Percentiles rank a stretch among this genome's conserved stretches.
Evolutionary conservation across 768 basidiomycete species (phyloP).

Genomic region (Serpula lacrymans): DNA sequence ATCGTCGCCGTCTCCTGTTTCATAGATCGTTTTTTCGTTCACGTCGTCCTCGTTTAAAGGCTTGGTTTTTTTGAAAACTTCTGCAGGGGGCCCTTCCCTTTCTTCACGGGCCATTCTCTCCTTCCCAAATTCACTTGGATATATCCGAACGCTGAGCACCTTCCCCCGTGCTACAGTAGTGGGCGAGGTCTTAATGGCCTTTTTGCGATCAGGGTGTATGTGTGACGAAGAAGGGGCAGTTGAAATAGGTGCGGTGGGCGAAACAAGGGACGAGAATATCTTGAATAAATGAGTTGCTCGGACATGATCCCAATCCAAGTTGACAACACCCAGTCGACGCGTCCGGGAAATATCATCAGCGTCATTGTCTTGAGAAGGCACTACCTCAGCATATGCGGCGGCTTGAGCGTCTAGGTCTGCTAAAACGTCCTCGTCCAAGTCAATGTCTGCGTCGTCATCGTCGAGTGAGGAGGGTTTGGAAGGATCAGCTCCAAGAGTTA

Average conservation of each 20-base stretch:
- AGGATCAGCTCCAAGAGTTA: constrained; percentile 47
- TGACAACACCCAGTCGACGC: constrained; percentile 81
- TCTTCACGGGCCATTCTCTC: constrained; percentile 84
- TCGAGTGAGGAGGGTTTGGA: constrained; percentile 29
- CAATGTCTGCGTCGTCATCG: constrained; percentile 53
- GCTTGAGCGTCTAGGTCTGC: constrained; percentile 75
- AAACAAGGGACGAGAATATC: constrained; percentile 85
- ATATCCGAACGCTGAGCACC: constrained; percentile 76
- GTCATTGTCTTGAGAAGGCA: constrained; percentile 42
- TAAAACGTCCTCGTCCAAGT: constrained; percentile 75
- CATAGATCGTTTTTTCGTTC: constrained; percentile 60
- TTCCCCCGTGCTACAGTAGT: constrained; percentile 53
- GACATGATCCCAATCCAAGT: constrained; percentile 98
- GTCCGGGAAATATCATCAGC: constrained; percentile 46
- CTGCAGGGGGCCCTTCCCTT: constrained; percentile 82
- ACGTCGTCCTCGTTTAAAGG: constrained; percentile 49
- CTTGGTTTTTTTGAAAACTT: constrained; percentile 66
- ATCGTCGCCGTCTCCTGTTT: constrained; percentile 68
- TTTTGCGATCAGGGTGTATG: constrained; percentile 14
- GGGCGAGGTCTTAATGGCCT: constrained; percentile 11
- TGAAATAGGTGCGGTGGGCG: constrained; percentile 44
- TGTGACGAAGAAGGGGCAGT: no score
- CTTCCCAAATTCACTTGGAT: constrained; percentile 93
- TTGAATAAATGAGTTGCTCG: constrained; percentile 87
- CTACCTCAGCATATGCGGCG: constrained; percentile 49